Evolutionary conservation across 2,329 filamentous ascomycete genomes (phyloP).

Genomic region (Trichoderma arundinaceum): DNA sequence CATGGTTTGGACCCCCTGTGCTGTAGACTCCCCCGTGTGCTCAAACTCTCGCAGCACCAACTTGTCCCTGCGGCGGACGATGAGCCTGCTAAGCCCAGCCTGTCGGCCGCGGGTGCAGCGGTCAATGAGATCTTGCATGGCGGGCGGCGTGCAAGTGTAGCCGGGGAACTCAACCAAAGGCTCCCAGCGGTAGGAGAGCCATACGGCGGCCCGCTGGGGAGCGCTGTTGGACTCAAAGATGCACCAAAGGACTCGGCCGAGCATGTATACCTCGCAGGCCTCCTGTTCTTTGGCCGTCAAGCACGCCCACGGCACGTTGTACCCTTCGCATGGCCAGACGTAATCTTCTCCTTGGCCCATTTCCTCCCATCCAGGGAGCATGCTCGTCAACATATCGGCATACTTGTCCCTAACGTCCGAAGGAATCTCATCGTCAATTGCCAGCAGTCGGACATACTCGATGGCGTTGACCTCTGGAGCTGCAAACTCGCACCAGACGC

Average conservation of each 20-base stretch:
- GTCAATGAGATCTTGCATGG: conserved; percentile 56
- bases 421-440: conserved; percentile 55
- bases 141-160: conserved; percentile 54
- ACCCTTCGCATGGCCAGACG: conserved; percentile 54
- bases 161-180: conserved; percentile 62
- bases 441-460: conserved; percentile 62
- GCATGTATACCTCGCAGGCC: conserved; percentile 66
- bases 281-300: conserved; percentile 60
- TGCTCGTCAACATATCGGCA: conserved; percentile 46
- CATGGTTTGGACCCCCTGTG: conserved; percentile 45
- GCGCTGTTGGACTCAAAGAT: conserved; percentile 66
- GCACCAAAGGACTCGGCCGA: conserved; percentile 66
- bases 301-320: conserved; percentile 63
- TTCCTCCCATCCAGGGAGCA: conserved; percentile 55
- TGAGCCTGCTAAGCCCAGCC: conserved; percentile 50
- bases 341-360: conserved; percentile 52
- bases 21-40: conserved; percentile 43
- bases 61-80: conserved; percentile 53
- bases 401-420: conserved; percentile 50
- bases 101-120: conserved; percentile 58
- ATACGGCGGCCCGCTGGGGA: conserved; percentile 61
- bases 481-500: conserved; percentile 67
- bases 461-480: conserved; percentile 65
- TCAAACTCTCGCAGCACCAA: conserved; percentile 51
- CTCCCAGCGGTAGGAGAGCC: conserved; percentile 65